Conservation (phyloP, 1,284 basidiomycete species). For the Sporisorium sorghi region DNA sequence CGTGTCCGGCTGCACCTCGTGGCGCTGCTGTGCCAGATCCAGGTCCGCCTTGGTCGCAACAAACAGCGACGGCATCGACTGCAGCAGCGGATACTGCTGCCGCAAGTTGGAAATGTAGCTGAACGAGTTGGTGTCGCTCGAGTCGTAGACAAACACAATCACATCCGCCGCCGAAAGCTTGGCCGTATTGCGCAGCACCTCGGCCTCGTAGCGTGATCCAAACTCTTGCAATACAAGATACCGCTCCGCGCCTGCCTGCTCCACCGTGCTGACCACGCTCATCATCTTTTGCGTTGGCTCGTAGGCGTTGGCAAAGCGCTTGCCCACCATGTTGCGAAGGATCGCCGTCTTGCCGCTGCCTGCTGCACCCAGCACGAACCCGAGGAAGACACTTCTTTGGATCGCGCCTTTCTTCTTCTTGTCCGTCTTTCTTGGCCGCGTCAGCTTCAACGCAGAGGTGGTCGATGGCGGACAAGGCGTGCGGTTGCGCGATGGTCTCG, state of each 20-base stretch:
- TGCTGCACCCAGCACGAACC: conserved; percentile 92
- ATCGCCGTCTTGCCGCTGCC: conserved; percentile 94
- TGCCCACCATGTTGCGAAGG: conserved; percentile 85
- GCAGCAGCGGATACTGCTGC: conserved; percentile 89
- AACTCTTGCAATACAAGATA: conserved; percentile 96
- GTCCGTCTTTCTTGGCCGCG: conserved; percentile 76
- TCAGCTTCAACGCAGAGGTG: conserved; percentile 64
- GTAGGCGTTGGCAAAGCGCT: conserved; percentile 75
- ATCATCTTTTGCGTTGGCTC: conserved; percentile 89
- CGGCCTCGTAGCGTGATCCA: conserved; percentile 83
- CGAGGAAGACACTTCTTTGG: conserved; percentile 70
- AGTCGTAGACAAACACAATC: conserved; percentile 95
- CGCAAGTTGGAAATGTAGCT: conserved; percentile 93
- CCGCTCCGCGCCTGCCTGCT: conserved; percentile 92
- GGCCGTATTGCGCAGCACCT: conserved; percentile 86
- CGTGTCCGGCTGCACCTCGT: conserved; percentile 97
- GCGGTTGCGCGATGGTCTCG: conserved; percentile 43
- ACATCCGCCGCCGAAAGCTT: conserved; percentile 93
- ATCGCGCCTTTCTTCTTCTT: conserved; percentile 75
- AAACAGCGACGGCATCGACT: conserved; percentile 92
- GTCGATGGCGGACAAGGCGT: conserved; percentile 49
- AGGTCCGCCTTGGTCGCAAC: conserved; percentile 99
- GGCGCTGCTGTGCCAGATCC: conserved; percentile 83
- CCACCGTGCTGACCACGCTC: conserved; percentile 93
- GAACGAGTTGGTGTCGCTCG: conserved; percentile 97